A percentile compares a stretch with the other conserved stretches of the same genome.
phyloP scores from a whole-genome alignment of 148 eudicot species.

The Persicaria tinctoria region DNA sequence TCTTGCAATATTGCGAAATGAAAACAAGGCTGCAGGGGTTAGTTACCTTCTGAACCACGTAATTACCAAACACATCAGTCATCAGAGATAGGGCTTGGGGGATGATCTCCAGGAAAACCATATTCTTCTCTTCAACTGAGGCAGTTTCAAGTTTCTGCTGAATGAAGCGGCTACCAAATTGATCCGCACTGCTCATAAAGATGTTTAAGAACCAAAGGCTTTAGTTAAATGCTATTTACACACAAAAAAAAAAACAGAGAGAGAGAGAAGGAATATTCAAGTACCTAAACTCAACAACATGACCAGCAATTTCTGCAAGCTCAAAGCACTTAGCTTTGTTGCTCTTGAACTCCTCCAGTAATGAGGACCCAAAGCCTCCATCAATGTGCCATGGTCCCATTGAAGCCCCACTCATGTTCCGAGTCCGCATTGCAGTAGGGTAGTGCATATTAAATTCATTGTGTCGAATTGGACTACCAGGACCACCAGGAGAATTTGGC shows the following conservation, averaged over 20 bases:
- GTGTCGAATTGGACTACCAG: conserved; percentile 83
- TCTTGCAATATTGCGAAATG: not conserved
- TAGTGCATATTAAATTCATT: conserved; percentile 56
- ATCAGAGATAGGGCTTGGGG: conserved; percentile 82
- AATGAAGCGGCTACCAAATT: conserved; percentile 97
- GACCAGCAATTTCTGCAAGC: conserved; percentile 82
- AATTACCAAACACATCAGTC: conserved; percentile 99
- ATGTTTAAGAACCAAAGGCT: not conserved
- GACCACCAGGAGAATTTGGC: conserved; percentile 69
- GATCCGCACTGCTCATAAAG: conserved; percentile 70
- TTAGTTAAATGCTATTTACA: not conserved
- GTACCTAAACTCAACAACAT: conserved; percentile 98
- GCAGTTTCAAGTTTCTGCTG: conserved; percentile 99
- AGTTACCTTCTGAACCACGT: conserved; percentile 91
- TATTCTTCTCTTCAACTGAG: conserved; percentile 73
- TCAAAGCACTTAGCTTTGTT: conserved; percentile 84
- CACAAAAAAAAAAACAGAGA: not conserved
- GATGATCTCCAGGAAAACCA: conserved; percentile 85
- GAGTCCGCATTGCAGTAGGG: conserved; percentile 40
- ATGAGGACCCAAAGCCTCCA: conserved; percentile 55
- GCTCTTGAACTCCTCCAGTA: conserved; percentile 92
- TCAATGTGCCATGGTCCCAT: conserved; percentile 86
- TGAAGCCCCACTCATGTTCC: conserved; percentile 64
- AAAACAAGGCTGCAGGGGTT: not conserved
- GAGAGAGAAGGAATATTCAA: not conserved